Evolutionary conservation across 805 yeast genomes (phyloP).

Genomic region (Nakazawaea populi): DNA sequence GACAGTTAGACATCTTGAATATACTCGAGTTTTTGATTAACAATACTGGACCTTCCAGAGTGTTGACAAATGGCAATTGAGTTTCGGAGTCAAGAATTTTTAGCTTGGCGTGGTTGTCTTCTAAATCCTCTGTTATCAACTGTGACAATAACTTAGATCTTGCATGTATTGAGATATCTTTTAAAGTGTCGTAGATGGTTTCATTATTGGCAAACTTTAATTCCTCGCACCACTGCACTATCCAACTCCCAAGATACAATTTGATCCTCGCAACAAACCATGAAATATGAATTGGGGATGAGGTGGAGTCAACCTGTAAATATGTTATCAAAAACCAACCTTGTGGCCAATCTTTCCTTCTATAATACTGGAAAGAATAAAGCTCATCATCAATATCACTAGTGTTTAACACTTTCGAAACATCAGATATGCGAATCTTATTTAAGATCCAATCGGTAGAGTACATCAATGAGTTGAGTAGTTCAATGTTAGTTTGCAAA

Average conservation of each 20-base stretch:
- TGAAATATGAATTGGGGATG: constrained; percentile 25
- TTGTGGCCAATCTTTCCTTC: constrained; percentile 50
- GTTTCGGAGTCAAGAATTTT: constrained; percentile 19
- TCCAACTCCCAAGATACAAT: constrained; percentile 48
- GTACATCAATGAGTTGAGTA: constrained; percentile 47
- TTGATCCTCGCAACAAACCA: constrained; percentile 52
- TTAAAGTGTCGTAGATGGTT: constrained; percentile 26
- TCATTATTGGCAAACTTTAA: constrained; percentile 12
- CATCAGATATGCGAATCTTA: constrained; percentile 40
- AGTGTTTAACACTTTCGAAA: neutral
- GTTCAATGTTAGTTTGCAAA: constrained; percentile 41
- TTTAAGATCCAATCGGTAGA: constrained; percentile 69
- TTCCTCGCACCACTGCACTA: constrained; percentile 41
- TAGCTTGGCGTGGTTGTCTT: constrained; percentile 31
- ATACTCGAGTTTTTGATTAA: constrained; percentile 29
- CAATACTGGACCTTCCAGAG: constrained; percentile 28
- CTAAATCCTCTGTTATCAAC: constrained; percentile 45
- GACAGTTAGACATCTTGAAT: constrained; percentile 29
- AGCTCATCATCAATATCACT: constrained; percentile 14
- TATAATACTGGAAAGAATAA: constrained; percentile 28
- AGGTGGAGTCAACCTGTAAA: constrained; percentile 10
- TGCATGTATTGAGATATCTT: constrained; percentile 34
- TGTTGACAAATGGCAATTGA: constrained; percentile 9
- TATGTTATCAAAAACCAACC: constrained; percentile 47
- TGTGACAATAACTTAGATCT: constrained; percentile 45